phyloP scores from a whole-genome alignment of 805 yeast species.

The Wickerhamiella brachini region DNA sequence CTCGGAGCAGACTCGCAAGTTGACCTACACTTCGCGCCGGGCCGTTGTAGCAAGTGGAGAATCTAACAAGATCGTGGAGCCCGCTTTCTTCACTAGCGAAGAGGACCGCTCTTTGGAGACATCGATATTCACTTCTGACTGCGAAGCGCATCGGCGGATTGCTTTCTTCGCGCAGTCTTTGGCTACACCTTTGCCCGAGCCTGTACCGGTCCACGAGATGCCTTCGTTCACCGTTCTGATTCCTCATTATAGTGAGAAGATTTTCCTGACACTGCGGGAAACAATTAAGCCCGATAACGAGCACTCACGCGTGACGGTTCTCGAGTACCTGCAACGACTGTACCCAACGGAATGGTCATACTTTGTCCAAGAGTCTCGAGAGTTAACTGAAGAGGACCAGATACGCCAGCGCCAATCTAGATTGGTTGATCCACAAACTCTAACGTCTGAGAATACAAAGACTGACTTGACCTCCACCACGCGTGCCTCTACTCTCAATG shows the following conservation, averaged over 20 bases:
- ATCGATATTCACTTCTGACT: conserved; percentile 42
- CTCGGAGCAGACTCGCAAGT: conserved; percentile 53
- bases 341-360: conserved; percentile 68
- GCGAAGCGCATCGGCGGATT: conserved; percentile 72
- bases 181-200: conserved; percentile 73
- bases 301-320: conserved; percentile 48
- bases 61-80: conserved; percentile 41
- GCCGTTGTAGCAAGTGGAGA: conserved; percentile 27
- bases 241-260: conserved; percentile 80
- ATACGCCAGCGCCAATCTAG: background rate
- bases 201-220: conserved; percentile 51
- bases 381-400: background rate
- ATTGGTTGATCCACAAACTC: background rate
- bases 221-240: conserved; percentile 73
- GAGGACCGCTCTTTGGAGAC: conserved; percentile 59
- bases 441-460: background rate
- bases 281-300: conserved; percentile 58
- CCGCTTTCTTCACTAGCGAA: conserved; percentile 65
- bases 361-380: conserved; percentile 54
- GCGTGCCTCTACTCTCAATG: background rate
- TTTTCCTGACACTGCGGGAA: conserved; percentile 60
- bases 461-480: background rate
- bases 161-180: conserved; percentile 84
- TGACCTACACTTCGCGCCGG: conserved; percentile 36
- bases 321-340: conserved; percentile 64